Base-by-base conservation (phyloP, 2,329 filamentous ascomycete species). In the Blastomyces silverae region DNA sequence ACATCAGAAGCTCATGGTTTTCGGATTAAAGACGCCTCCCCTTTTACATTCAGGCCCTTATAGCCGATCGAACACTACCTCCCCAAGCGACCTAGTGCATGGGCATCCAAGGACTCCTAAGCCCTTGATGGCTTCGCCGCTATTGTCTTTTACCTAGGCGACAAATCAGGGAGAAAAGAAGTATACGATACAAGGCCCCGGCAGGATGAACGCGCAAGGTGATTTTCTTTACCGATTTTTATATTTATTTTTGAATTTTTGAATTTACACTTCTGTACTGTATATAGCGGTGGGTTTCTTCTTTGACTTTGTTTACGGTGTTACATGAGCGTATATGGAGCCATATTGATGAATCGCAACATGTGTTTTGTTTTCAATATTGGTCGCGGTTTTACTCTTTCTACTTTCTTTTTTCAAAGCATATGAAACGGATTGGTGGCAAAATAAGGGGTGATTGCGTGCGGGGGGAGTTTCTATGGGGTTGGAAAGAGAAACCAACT, bases 91-190 rank as follows among this genome's bases (percentile, higher is more conserved):
- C 53, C 77, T 76, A 46, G 69, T 76, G 59, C 73, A 75, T 64
- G 71, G 72, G 22, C 76, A 76, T 61, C 79, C 79, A 60, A 70
- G 77, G 39, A 81, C 79, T 5, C 79, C 79, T 22, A 71, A 77
- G 59, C 79, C 77, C 8, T 72, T 71, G 42, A 73, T 74, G n/a
- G 74, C 74, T 66, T 79, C 78, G 20, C 77, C 78, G 17, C 74
- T 48, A n/a, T 44, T 52, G 11, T 59, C 62, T 4, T 64, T 59
- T 28, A 31, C 4, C 20, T 64, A 39, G 52, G 52, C 28, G 15
- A 37, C 34, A 44, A 13, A n/a, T 22, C 7, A 7, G n/a, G 46
- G 22, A 48, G 42, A 11, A 13, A 60, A 15, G n/a, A 22, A 37
- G 2, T 28, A 60, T 60, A 39, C 22, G 56, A 58, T 42, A 3